These are phyloP conservation scores for Cordia subcordata DNA, from an alignment of 257 asterid genomes.

Conservation along the genomic window DNA sequence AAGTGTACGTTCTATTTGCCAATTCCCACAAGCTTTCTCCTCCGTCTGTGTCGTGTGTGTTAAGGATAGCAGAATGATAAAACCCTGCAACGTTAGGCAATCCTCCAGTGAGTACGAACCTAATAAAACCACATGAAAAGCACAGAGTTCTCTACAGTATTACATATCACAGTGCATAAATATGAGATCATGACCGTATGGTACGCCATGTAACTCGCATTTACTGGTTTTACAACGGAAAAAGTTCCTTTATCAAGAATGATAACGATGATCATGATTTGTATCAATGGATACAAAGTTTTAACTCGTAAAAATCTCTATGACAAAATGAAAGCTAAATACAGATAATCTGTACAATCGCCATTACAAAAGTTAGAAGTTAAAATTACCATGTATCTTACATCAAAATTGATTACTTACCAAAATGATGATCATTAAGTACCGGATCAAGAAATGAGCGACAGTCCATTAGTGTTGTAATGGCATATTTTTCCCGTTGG, in stretches of 20 bases:
- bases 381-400: neutral
- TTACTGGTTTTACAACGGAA: too few species aligned
- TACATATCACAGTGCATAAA: too few species aligned
- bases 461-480: conserved; percentile 66
- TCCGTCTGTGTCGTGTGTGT: conserved; percentile 59
- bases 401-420: conserved; percentile 28
- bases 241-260: too few species aligned
- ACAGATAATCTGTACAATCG: neutral
- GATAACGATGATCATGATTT: too few species aligned
- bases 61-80: conserved; percentile 81
- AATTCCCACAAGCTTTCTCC: conserved; percentile 67
- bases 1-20: conserved; percentile 49
- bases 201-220: too few species aligned
- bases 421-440: conserved; percentile 49
- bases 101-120: neutral
- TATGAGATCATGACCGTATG: too few species aligned
- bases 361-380: neutral
- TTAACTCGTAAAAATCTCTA: too few species aligned
- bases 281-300: too few species aligned
- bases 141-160: too few species aligned
- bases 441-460: conserved; percentile 79
- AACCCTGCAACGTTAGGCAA: conserved; percentile 46
- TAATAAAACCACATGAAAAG: neutral
- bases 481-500: conserved; percentile 69
- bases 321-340: neutral